These are phyloP conservation scores for Pichia californica DNA, from an alignment of 805 yeast species.

Conservation along the genomic window DNA sequence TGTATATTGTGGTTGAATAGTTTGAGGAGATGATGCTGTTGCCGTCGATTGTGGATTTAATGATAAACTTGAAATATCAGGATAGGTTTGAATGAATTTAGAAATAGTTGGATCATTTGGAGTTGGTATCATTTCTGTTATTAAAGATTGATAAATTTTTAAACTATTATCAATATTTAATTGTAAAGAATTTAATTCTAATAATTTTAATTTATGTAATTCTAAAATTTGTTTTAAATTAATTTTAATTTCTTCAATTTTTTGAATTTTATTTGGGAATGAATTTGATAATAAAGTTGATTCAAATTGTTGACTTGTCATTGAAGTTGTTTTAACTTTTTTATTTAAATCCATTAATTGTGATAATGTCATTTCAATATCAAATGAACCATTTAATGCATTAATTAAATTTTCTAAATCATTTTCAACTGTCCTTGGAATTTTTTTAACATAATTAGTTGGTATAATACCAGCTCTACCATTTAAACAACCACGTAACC, in stretches of 20 bases:
- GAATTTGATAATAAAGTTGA: constrained; percentile 46
- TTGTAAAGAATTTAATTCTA: constrained; percentile 69
- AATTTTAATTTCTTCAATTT: constrained; percentile 66
- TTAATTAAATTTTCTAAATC: constrained; percentile 46
- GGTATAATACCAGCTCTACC: constrained; percentile 90
- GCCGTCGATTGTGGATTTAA: neutral
- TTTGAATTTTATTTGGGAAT: constrained; percentile 66
- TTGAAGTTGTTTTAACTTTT: constrained; percentile 31
- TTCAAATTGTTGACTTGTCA: constrained; percentile 29
- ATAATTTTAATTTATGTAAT: constrained; percentile 66
- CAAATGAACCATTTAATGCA: constrained; percentile 47
- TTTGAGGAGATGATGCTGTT: constrained; percentile 2
- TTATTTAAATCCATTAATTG: constrained; percentile 35
- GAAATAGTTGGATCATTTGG: constrained; percentile 12
- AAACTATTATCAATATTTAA: constrained; percentile 66
- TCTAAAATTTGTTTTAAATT: constrained; percentile 70
- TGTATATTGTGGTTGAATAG: neutral
- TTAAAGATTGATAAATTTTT: constrained; percentile 57
- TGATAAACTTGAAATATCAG: constrained; percentile 12
- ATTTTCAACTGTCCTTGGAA: constrained; percentile 56
- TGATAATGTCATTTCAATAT: constrained; percentile 65
- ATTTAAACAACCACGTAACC: constrained; percentile 88
- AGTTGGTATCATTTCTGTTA: constrained; percentile 14
- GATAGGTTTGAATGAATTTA: constrained; percentile 11
- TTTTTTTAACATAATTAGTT: constrained; percentile 78